Evolutionary conservation across 345 rosid species (phyloP), one percentile per base, ranked within the genome.

Genomic region (Euclidium syriacum): DNA sequence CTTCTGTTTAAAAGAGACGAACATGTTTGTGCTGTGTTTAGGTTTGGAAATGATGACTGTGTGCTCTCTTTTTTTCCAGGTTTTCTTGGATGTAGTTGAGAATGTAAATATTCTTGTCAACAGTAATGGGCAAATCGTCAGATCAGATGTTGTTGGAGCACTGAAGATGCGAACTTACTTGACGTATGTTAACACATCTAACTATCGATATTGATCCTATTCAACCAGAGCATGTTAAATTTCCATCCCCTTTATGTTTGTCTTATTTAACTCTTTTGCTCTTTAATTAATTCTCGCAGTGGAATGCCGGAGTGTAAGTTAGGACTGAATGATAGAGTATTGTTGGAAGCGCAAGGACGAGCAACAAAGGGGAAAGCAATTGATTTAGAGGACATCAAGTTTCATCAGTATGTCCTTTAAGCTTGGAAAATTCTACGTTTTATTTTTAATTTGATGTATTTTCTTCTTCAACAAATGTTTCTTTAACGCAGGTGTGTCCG

Each of bases 281-380:
- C 15, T 22, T 23, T 40, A 22, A 39, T 29, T 32, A 18, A 29
- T 30, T 20, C 20, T 71, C 67, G 62, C 77, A 87, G 97, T 73
- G 99, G 99, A 65, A 94, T 90, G 97, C 97, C 97, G 3, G 97
- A 90, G 79, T 94, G 99, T 80, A 94, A 94, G 74, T 87, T 94
- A 71, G 97, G 99, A 43, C 81, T 90, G 54, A 94, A 94, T 68
- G 99, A 90, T 77, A 83, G 96, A 80, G 85, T 94, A 51, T 65
- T 94, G 61, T 57, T 90, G 84, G 99, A 94, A 79, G 97, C 97
- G 10, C 99, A 94, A 64, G 99, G 99, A 39, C 86, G 91, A 33
- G 56, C 97, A 38, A 85, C 96, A 20, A 94, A 90, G 73, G 97
- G 96, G 50, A 94, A 94, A 80, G 95, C 97, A 27, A 90, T 87